Base-by-base conservation (phyloP, 306 rosid genomes). In the Cicer chorassanicum region DNA sequence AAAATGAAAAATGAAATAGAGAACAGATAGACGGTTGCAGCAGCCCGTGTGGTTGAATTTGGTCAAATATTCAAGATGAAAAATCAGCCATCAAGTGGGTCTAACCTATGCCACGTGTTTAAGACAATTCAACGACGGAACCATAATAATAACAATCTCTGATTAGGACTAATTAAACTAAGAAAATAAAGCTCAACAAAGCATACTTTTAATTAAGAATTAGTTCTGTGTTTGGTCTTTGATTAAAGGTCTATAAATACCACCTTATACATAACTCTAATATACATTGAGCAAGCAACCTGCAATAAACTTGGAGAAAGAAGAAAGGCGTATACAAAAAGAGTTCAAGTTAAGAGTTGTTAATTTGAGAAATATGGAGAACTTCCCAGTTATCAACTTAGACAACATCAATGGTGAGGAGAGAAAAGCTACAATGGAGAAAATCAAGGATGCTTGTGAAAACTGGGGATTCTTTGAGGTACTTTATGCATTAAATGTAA, bases 401-500 rank as follows among this genome's bases (percentile, higher is more conserved):
- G 88, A 72, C 75, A 85, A 84, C 49, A 74, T 89, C 72, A 88
- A 89, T 65, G 93, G 93, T 10, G 89, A 83, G 51, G 91, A 82
- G 63, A 86, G 97, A 21, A 53, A 21, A 45, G 74, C 78, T 1
- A 86, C 84, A 8, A 73, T 92, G 91, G 93, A 69, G 50, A 85
- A 73, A 79, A 88, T 92, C 84, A 92, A 84, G 49, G 96, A 91
- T 53, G 92, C 95, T 40, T 91, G 97, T 72, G 97, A 91, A 68
- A 91, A 89, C 86, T 91, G 97, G 97, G 97, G 97, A 46, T 92
- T 92, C 84, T 92, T 92, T 61, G 96, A 92, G 97, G 97, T 92
- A 78, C 12, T 9, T 24, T 15, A 29, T 29, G 34, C 34, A 29
- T 29, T 29, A 29, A 29, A 29, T 3, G 34, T 29, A 29, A 29